Conservation (phyloP, 2,329 filamentous ascomycete genomes). For the Penicillium crustosum region DNA sequence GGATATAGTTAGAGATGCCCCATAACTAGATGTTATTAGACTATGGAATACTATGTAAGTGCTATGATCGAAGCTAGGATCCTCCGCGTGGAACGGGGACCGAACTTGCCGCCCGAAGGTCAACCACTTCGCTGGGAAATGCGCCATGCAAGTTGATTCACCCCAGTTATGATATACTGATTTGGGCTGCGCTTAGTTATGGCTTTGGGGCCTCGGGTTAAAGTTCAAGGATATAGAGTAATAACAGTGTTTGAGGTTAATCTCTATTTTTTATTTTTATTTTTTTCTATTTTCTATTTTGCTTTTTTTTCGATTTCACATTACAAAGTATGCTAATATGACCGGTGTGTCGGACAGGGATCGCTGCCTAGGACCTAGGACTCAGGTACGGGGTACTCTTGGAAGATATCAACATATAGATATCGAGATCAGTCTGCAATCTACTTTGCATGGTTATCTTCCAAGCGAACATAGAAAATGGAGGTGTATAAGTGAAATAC, state of each 20-base stretch:
- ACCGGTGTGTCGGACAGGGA: not conserved
- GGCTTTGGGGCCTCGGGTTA: not conserved
- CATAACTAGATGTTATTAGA: not conserved
- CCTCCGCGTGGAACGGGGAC: constrained; percentile 15
- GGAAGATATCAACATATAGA: not conserved
- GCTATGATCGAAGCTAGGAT: constrained; percentile 13
- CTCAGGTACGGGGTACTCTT: not conserved
- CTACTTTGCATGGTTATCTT: too few relatives aligned
- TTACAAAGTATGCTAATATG: not conserved
- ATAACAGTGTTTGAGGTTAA: not conserved
- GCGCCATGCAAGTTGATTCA: constrained; percentile 6
- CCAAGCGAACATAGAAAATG: not conserved
- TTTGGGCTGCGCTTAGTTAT: not conserved
- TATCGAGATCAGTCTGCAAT: not conserved
- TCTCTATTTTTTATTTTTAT: too few relatives aligned
- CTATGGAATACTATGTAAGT: not conserved
- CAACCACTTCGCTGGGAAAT: constrained; percentile 14
- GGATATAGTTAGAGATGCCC: not conserved
- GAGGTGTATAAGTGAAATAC: not conserved
- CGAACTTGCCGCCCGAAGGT: constrained; percentile 13
- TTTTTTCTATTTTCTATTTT: not conserved
- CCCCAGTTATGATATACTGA: not conserved
- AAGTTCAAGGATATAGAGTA: not conserved
- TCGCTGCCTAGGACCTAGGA: not conserved
- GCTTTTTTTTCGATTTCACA: not conserved